Conservation (phyloP, 345 rosid genomes). For the Gossypium ekmanianum region DNA sequence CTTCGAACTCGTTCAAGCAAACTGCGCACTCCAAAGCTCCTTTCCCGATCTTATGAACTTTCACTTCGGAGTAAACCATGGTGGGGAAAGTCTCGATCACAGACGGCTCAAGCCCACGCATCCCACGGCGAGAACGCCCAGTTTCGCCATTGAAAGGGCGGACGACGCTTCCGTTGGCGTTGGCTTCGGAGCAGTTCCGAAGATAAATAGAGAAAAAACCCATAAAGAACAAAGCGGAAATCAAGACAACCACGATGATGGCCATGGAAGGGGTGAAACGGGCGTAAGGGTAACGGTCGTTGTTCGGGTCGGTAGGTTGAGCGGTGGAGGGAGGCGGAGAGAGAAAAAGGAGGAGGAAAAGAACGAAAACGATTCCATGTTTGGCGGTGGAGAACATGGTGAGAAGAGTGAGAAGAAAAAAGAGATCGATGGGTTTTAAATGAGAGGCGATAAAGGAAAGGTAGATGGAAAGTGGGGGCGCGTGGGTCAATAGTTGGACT, state of each 20-base stretch:
- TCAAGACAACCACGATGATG: conserved; percentile 59
- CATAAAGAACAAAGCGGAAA: conserved; percentile 76
- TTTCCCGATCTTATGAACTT: conserved; percentile 74
- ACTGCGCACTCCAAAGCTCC: conserved; percentile 93
- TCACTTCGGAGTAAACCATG: conserved; percentile 72
- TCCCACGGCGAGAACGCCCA: conserved; percentile 30
- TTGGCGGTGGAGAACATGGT: conserved; percentile 21
- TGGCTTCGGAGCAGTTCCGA: conserved; percentile 51
- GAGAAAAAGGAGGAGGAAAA: conserved; percentile 16
- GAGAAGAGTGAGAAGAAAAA: conserved; percentile 1
- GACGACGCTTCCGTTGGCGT: conserved; percentile 17
- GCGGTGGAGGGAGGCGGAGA: conserved; percentile 24
- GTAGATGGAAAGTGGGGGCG: background rate
- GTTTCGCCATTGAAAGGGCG: conserved; percentile 9
- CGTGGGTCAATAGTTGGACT: background rate
- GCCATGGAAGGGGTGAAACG: conserved; percentile 81
- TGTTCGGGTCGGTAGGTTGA: conserved; percentile 15
- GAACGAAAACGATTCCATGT: conserved; percentile 16
- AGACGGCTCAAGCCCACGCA: conserved; percentile 58
- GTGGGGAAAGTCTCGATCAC: conserved; percentile 75
- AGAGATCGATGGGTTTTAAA: conserved; percentile 6
- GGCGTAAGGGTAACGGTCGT: conserved; percentile 25
- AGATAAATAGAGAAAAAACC: conserved; percentile 87
- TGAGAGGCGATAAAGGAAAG: conserved; percentile 3
- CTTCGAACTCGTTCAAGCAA: conserved; percentile 82